Evolutionary conservation across 2,329 filamentous ascomycete genomes (phyloP).

Genomic region (Penicillium italicum): DNA sequence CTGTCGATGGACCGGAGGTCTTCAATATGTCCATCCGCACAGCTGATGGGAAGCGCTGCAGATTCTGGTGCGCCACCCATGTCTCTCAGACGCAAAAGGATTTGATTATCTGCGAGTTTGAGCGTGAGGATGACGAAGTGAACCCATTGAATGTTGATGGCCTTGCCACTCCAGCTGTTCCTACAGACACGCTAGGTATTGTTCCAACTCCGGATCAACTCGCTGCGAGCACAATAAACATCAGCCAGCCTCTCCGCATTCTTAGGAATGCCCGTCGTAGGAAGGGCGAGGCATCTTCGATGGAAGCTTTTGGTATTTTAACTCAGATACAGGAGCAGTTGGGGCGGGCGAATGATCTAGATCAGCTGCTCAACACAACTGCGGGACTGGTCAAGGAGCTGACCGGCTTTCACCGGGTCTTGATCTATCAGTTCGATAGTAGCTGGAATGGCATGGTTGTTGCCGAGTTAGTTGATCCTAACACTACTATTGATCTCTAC

Average conservation of each 20-base stretch:
- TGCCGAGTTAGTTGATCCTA: constrained; percentile 78
- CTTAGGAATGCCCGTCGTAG: constrained; percentile 70
- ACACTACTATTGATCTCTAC: constrained; percentile 76
- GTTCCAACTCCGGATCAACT: constrained; percentile 72
- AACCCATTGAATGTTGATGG: constrained; percentile 28
- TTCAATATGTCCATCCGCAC: constrained; percentile 72
- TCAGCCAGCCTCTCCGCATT: constrained; percentile 73
- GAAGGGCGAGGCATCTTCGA: constrained; percentile 69
- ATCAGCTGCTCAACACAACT: constrained; percentile 72
- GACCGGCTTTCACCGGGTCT: constrained; percentile 85
- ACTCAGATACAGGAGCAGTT: constrained; percentile 88
- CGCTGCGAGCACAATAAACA: constrained; percentile 68
- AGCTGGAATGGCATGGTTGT: constrained; percentile 82
- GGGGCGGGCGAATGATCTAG: constrained; percentile 59
- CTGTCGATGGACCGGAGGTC: constrained; percentile 75
- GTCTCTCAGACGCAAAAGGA: constrained; percentile 65
- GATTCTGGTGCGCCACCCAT: constrained; percentile 86
- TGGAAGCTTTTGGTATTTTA: constrained; percentile 92
- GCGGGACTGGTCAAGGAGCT: constrained; percentile 85
- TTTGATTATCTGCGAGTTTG: constrained; percentile 81
- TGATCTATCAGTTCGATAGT: constrained; percentile 88
- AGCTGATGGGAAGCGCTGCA: constrained; percentile 55
- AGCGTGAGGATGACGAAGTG: constrained; percentile 76
- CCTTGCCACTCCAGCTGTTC: constrained; percentile 14
- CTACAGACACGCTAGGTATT: constrained; percentile 61